Conservation (phyloP, 2,329 filamentous ascomycete species). For the Penicillium decumbens region DNA sequence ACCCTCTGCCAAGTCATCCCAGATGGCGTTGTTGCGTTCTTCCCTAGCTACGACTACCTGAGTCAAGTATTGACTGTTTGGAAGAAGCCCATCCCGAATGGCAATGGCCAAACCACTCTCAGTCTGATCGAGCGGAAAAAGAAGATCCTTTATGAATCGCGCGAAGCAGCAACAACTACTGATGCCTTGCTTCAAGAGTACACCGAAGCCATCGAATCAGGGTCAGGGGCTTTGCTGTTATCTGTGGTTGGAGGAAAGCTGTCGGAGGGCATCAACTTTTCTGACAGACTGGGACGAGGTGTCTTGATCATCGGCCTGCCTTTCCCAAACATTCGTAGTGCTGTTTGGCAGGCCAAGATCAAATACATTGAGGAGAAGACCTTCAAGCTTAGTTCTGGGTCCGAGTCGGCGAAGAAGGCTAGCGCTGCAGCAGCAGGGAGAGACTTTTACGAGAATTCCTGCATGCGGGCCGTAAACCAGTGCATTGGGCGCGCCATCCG, state of each 20-base stretch:
- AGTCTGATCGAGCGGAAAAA: constrained; percentile 32
- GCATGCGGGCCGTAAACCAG: constrained; percentile 96
- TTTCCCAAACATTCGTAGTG: constrained; percentile 82
- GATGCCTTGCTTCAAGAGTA: constrained; percentile 74
- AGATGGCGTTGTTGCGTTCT: constrained; percentile 90
- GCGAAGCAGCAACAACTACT: constrained; percentile 41
- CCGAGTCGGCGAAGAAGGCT: constrained; percentile 29
- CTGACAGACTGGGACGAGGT: constrained; percentile 79
- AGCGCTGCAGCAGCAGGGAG: constrained; percentile 53
- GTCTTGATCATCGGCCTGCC: constrained; percentile 90
- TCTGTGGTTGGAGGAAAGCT: constrained; percentile 92
- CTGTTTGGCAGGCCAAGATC: constrained; percentile 90
- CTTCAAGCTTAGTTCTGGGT: constrained; percentile 27
- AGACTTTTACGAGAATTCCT: constrained; percentile 89
- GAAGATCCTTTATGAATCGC: constrained; percentile 53
- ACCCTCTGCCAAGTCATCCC: constrained; percentile 70
- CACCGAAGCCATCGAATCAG: constrained; percentile 58
- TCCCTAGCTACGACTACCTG: constrained; percentile 90
- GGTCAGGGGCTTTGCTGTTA: constrained; percentile 70
- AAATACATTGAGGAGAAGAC: constrained; percentile 71
- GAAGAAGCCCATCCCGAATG: constrained; percentile 43
- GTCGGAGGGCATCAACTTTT: constrained; percentile 98
- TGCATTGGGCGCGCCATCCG: constrained; percentile 89
- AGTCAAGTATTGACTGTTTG: constrained; percentile 65
- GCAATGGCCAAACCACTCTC: constrained; percentile 27